A percentile compares a stretch with the other conserved stretches of the same genome.
Conservation (phyloP, 768 basidiomycete species). For the Fomitopsis pulvina region DNA sequence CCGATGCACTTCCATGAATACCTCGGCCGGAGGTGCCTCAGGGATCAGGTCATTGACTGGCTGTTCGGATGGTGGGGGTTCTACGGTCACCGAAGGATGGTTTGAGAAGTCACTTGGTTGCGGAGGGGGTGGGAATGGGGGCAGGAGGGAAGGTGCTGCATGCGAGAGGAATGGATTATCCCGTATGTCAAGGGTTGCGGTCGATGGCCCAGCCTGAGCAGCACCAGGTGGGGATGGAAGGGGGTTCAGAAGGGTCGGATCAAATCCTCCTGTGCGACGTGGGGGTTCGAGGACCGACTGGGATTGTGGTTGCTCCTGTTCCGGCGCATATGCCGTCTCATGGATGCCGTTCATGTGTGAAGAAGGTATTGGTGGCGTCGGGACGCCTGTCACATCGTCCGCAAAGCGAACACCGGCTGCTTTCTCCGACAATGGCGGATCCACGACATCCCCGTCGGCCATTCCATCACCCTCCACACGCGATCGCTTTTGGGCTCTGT, state of each 20-base stretch:
- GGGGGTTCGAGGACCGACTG: not conserved
- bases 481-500: slow-evolving; percentile 52
- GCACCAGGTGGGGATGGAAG: slow-evolving; percentile 21
- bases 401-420: slow-evolving; percentile 46
- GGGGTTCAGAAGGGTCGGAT: slow-evolving; percentile 49
- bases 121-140: not conserved
- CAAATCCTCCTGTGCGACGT: slow-evolving; percentile 38
- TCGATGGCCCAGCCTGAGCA: slow-evolving; percentile 1
- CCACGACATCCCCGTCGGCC: slow-evolving; percentile 40
- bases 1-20: slow-evolving; percentile 46
- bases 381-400: slow-evolving; percentile 18
- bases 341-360: slow-evolving; percentile 2
- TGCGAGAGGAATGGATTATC: slow-evolving; percentile 13
- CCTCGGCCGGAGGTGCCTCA: slow-evolving; percentile 14
- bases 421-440: slow-evolving; percentile 26
- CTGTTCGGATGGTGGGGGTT: not conserved
- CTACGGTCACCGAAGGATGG: not conserved
- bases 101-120: not conserved
- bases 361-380: slow-evolving; percentile 10
- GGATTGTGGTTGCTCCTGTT: not conserved
- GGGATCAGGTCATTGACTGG: slow-evolving; percentile 8
- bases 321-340: not conserved
- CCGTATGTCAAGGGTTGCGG: not conserved
- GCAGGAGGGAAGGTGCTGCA: not conserved
- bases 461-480: slow-evolving; percentile 31